Evolutionary conservation across 257 asterid species (phyloP), one percentile per base, ranked within the genome.

Genomic region (Solanum piurae): DNA sequence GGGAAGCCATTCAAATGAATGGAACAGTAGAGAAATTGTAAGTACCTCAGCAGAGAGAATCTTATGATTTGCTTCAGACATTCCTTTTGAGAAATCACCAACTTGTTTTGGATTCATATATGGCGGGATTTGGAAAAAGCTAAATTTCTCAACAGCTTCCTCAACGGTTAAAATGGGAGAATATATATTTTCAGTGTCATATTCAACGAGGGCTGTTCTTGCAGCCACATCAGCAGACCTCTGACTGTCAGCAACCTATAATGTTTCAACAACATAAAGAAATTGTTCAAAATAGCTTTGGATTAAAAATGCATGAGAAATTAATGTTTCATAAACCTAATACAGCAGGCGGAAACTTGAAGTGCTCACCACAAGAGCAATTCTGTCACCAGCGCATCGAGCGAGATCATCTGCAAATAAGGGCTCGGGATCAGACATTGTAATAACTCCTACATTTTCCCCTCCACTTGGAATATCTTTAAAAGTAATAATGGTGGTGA

Each of bases 61-160:
- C 89, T 88, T 92, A 90, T 94, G 93, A 89, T 94, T 94, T 21
- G 96, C 95, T 88, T 94, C 95, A 88, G 92, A 93, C 98, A 94
- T 93, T 89, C 96, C 96, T 91, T 93, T 84, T 2, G 94, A 90
- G 89, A 93, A 92, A 90, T 94, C 94, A 71, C 96, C 98, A 74
- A 94, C 94, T 44, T 73, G 42, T 72, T 83, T 75, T 11, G 96
- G 98, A 83, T 60, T 49, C 18, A 94, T 0, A 69, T 21, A 88
- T 62, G 94, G 89, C 34, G 94, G 95, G 80, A 93, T 91, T 25
- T 90, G 94, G 77, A 91, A 83, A 86, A 91, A 93, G 86, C 95
- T 93, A 33, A 94, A 93, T 52, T 88, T 87, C 79, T 91, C 90
- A 77, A 93, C 94, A 66, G 96, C 98, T 31, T 94, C 94, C 90